Evolutionary conservation across 305 asterid species (phyloP), one percentile per base, ranked within the genome.

Genomic region (Coffea humblotiana): DNA sequence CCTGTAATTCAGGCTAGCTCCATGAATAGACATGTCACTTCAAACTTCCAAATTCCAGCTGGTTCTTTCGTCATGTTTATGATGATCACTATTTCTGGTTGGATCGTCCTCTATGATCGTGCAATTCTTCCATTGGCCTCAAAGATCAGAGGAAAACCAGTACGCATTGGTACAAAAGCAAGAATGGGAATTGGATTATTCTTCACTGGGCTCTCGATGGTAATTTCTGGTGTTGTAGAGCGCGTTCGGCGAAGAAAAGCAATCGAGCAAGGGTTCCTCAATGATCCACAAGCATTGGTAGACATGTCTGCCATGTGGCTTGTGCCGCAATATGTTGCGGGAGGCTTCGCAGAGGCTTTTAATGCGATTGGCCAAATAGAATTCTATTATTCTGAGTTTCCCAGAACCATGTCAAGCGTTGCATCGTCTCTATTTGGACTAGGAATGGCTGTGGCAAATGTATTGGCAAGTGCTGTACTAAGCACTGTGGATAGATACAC

Each of bases 221-320:
- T 77, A 10, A 86, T 88, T 71, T 71, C 92, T 0, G 97, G 88
- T 14, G 48, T 80, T 0, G 91, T 92, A 32, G 97, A 92, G 88
- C 84, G 83, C 4, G 32, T 78, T 2, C 84, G 97, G 14, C 81
- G 91, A 32, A 80, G 71, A 64, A 82, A 56, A 19, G 95, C 93
- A 14, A 84, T 86, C n/a, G 80, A 78, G 43, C 83, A 87, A 79
- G 92, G 95, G 4, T 67, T 87, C 25, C 77, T 60, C 0, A 79
- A 87, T 77, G 58, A 83, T 65, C 94, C 94, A 4, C 79, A 66
- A 18, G 88, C 82, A 12, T 71, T 87, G 10, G 83, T 88, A 12
- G 77, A 79, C 64, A 90, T 92, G 94, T 90, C 97, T 10, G 94
- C 93, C 0, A 58, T 89, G 84, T 92, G 95, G 95, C 88, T 90